A percentile compares a stretch with the other conserved stretches of the same genome.
These are phyloP conservation scores for Serendipita sp. DNA, from an alignment of 768 basidiomycete genomes.

Conservation along the genomic window DNA sequence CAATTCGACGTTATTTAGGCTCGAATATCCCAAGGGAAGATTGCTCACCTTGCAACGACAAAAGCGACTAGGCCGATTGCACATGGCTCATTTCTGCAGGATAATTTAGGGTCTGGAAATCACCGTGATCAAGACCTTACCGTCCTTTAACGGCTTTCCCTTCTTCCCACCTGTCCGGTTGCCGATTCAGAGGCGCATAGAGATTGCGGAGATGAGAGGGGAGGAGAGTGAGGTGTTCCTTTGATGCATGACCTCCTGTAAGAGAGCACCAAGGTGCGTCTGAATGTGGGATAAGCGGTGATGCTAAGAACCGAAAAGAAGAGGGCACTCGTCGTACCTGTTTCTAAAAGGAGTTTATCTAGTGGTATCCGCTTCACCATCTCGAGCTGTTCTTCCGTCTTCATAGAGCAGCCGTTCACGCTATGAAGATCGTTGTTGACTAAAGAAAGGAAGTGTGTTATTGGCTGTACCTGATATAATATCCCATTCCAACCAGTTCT, in stretches of 20 bases:
- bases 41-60: conserved; percentile 35
- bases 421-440: conserved; percentile 17
- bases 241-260: conserved; percentile 48
- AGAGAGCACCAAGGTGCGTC: conserved; percentile 64
- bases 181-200: conserved; percentile 36
- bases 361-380: conserved; percentile 38
- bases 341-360: conserved; percentile 53
- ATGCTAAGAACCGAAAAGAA: conserved; percentile 6
- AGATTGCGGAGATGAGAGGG: conserved; percentile 28
- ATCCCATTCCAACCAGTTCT: conserved; percentile 58
- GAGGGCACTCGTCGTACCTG: conserved; percentile 24
- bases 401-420: conserved; percentile 63
- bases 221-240: conserved; percentile 30
- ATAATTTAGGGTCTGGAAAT: no score
- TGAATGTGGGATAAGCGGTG: conserved; percentile 13
- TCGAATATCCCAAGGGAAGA: conserved; percentile 13
- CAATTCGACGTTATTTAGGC: not conserved
- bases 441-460: no score
- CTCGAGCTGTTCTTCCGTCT: conserved; percentile 47
- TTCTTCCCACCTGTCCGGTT: conserved; percentile 38
- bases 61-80: conserved; percentile 55
- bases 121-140: no score
- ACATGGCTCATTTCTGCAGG: conserved; percentile 39
- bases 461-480: conserved; percentile 37
- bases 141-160: conserved; percentile 59